phyloP scores from a whole-genome alignment of 2,329 filamentous ascomycete species.

The Aspergillus brunneoviolaceus region DNA sequence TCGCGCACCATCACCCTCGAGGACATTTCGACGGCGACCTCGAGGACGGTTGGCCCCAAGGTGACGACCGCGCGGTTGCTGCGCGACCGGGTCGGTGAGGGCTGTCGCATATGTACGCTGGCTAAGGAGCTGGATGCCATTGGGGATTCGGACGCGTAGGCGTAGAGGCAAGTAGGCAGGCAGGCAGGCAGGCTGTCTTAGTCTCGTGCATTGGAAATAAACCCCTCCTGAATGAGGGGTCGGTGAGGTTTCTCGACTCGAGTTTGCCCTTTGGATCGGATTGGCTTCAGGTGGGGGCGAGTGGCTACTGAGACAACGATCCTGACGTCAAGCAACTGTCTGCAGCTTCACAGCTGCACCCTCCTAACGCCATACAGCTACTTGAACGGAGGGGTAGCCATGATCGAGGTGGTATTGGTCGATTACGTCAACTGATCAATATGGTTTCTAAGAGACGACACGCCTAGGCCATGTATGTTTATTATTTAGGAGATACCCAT shows the following conservation, averaged over 20 bases:
- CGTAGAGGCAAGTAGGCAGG: background rate
- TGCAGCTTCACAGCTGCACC: background rate
- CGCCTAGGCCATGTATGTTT: constrained; percentile 18
- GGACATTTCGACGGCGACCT: constrained; percentile 30
- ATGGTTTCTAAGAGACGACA: background rate
- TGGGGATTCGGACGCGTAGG: constrained; percentile 20
- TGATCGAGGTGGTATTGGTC: background rate
- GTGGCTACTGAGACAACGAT: background rate
- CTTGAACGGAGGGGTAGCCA: background rate
- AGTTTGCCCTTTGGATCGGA: background rate
- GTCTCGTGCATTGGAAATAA: too few species aligned
- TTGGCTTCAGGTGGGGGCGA: background rate
- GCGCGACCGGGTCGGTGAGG: constrained; percentile 62
- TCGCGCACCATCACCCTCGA: constrained; percentile 22
- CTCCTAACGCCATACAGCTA: background rate
- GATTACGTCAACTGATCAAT: background rate
- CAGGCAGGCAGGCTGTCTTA: too few species aligned
- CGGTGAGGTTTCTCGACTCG: background rate
- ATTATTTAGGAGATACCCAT: constrained; percentile 29
- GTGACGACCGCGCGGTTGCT: constrained; percentile 81
- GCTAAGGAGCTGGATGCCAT: constrained; percentile 36
- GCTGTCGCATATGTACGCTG: constrained; percentile 41
- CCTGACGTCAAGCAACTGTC: background rate
- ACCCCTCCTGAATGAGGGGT: background rate
- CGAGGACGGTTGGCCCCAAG: constrained; percentile 73